Conservation (phyloP, 768 basidiomycete species). For the Macrocybe gigantea region DNA sequence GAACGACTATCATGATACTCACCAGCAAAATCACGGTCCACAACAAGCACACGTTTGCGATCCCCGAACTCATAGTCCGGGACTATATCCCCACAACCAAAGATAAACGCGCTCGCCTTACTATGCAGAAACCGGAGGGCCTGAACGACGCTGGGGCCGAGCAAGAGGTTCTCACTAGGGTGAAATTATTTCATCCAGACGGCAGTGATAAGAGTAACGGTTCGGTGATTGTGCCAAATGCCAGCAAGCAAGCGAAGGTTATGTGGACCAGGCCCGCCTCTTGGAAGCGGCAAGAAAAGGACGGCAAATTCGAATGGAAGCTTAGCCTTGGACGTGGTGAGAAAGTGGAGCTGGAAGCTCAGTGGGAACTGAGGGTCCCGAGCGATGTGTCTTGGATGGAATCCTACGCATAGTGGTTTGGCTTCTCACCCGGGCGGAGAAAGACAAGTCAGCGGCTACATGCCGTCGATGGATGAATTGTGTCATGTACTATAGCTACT, state of each 20-base stretch:
- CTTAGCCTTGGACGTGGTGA: slow-evolving; percentile 36
- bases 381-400: slow-evolving; percentile 9
- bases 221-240: slow-evolving; percentile 17
- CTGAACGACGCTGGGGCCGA: slow-evolving; percentile 33
- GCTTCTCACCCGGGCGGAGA: no score
- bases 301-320: slow-evolving; percentile 54
- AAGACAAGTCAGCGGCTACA: no score
- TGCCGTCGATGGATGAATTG: no score
- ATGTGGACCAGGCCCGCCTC: slow-evolving; percentile 30
- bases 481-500: no score
- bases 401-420: no score
- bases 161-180: no score
- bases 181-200: slow-evolving; percentile 9
- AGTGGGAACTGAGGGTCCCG: slow-evolving; percentile 49
- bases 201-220: slow-evolving; percentile 17
- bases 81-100: slow-evolving; percentile 40
- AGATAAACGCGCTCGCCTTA: slow-evolving; percentile 36
- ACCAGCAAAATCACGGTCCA: slow-evolving; percentile 38
- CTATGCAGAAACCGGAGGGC: slow-evolving; percentile 39
- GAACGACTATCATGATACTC: slow-evolving; percentile 32
- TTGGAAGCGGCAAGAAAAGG: slow-evolving; percentile 44
- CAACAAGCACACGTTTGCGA: slow-evolving; percentile 42
- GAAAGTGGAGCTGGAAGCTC: slow-evolving; percentile 37
- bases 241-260: slow-evolving; percentile 22
- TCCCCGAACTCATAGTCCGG: slow-evolving; percentile 38